phyloP scores from a whole-genome alignment of 306 rosid species.

The Quercus suber region DNA sequence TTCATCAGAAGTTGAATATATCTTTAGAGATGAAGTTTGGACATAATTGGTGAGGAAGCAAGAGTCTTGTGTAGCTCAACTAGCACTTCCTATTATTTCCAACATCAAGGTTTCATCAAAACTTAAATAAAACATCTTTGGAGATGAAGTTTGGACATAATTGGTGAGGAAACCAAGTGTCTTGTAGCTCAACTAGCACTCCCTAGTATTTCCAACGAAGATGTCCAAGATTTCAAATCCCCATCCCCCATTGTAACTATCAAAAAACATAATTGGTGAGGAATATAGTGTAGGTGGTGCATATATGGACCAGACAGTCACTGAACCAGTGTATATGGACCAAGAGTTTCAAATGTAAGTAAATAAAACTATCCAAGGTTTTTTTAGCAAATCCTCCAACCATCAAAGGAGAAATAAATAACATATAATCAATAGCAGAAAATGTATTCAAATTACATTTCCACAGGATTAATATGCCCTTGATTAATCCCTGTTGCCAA shows the following conservation, averaged over 20 bases:
- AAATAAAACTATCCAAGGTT: neutral
- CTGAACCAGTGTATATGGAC: neutral
- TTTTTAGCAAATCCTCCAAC: neutral
- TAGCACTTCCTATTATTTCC: no score
- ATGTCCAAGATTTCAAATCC: no score
- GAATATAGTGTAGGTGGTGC: neutral
- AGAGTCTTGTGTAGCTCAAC: no score
- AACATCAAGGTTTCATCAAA: no score
- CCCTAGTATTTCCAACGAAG: no score
- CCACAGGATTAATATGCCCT: neutral
- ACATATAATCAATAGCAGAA: neutral
- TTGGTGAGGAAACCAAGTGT: no score
- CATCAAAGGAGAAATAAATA: neutral
- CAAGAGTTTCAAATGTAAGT: neutral
- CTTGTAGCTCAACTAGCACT: no score
- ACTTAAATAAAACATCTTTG: no score
- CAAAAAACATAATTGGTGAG: no score
- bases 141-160: no score
- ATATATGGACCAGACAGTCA: neutral
- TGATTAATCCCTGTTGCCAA: neutral
- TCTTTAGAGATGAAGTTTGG: neutral
- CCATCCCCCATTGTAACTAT: no score
- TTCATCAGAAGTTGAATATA: neutral
- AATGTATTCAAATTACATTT: neutral
- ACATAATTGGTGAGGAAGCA: neutral